Percentiles rank a stretch among this genome's conserved stretches.
Conservation (phyloP, 2,329 filamentous ascomycete genomes). For the Cladosporium colombiae region DNA sequence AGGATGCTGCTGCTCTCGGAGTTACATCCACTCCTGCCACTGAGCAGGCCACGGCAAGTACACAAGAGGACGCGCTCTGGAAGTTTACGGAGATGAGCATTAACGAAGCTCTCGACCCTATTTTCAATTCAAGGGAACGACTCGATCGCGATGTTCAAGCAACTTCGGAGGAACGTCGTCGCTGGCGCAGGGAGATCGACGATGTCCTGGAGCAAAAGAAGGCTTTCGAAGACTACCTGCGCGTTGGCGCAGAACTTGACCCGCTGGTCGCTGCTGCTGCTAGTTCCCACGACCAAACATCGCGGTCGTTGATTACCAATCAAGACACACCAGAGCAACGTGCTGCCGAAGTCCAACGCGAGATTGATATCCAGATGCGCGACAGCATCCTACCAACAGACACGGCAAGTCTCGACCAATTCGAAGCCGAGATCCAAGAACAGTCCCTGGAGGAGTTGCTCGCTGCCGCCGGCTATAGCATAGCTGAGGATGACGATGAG, state of each 20-base stretch:
- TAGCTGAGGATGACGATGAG: constrained; percentile 21
- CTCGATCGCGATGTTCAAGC: constrained; percentile 64
- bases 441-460: constrained; percentile 47
- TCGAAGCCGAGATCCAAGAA: constrained; percentile 38
- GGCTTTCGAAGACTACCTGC: constrained; percentile 37
- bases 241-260: constrained; percentile 25
- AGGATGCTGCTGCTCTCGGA: constrained; percentile 10
- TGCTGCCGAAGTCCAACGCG: constrained; percentile 37
- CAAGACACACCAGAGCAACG: constrained; percentile 18
- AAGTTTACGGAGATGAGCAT: constrained; percentile 89
- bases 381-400: constrained; percentile 31
- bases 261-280: constrained; percentile 24
- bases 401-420: constrained; percentile 31
- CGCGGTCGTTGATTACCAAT: neutral
- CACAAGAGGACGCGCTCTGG: constrained; percentile 77
- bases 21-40: neutral
- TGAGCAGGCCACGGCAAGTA: neutral
- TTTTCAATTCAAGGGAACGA: constrained; percentile 80
- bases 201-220: constrained; percentile 32
- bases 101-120: constrained; percentile 83
- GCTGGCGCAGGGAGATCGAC: constrained; percentile 48
- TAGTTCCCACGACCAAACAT: constrained; percentile 1
- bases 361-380: constrained; percentile 26
- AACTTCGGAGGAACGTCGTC: constrained; percentile 63
- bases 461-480: constrained; percentile 43